Evolutionary conservation across 805 yeast species (phyloP), one percentile per base, ranked within the genome.

Genomic region (Starmerella scarabaei): DNA sequence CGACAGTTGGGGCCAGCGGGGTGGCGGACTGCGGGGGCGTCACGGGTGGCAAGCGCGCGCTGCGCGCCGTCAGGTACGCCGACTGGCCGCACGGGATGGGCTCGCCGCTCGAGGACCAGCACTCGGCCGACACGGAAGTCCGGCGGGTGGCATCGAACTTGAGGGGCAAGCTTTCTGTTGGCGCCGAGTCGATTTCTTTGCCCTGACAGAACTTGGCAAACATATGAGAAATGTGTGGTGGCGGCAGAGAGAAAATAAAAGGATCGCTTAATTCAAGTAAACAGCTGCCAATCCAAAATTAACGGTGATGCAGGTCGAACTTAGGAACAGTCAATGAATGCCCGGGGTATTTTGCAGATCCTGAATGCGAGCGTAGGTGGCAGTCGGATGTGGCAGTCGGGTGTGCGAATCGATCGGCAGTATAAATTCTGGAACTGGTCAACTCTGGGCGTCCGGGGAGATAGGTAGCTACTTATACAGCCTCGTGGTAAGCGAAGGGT

Each of bases 91-190:
- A 28, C 6, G 16, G 7, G 7, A 28, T 12, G 11, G 15, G 15
- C 19, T 20, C 35, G 17, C 15, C 14, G 18, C 5, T 24, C n/a
- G 15, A 5, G 30, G 16, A 27, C 40, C 45, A 43, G 40, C 51
- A 47, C 41, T 85, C 96, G 4, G 94, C 95, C 41, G 85, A 75
- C 12, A 85, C 95, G 17, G 93, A 79, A 3, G 85, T 80, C 64
- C 96, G 75, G 65, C 95, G 38, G 82, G 84, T 58, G 24, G 47
- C 45, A 21, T 48, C 40, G 35, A 49, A 49, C 16, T 45, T 53
- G 36, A 31, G 26, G 24, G 53, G 53, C 24, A 49, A 35, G 7
- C 19, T 19, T 12, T 30, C 33, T 11, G 15, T 17, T 4, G 21
- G 15, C 3, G 26, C 17, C 11, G 37, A 34, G 4, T 29, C 50